These are phyloP conservation scores for Melanopsichium pennsylvanicum DNA, from an alignment of 1,284 basidiomycete species.

Conservation along the genomic window DNA sequence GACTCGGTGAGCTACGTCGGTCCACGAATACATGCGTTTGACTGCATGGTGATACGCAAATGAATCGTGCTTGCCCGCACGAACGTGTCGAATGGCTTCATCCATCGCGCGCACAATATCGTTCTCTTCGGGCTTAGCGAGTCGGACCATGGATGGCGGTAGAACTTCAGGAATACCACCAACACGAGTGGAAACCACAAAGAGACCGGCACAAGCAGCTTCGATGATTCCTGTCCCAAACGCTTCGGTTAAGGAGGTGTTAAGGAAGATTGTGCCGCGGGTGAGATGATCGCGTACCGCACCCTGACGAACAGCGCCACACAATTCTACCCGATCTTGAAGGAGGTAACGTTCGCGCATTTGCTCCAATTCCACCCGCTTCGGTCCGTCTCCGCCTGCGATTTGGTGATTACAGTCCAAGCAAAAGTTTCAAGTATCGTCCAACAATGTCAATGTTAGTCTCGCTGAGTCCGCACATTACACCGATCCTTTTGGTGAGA, in stretches of 20 bases:
- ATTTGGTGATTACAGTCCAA: too few relatives aligned
- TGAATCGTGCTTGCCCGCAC: conserved; percentile 78
- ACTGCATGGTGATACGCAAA: conserved; percentile 79
- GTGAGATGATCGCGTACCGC: conserved; percentile 84
- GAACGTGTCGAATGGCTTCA: conserved; percentile 77
- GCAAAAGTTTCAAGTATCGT: too few relatives aligned
- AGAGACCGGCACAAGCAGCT: conserved; percentile 91
- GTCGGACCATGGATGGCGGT: conserved; percentile 90
- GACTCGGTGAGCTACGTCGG: conserved; percentile 78
- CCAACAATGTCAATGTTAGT: too few relatives aligned
- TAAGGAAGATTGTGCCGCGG: conserved; percentile 88
- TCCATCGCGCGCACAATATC: conserved; percentile 84
- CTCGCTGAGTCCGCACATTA: too few relatives aligned
- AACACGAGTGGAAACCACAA: conserved; percentile 91
- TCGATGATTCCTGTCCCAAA: conserved; percentile 97
- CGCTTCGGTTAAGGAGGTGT: conserved; percentile 93
- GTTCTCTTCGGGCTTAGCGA: conserved; percentile 86
- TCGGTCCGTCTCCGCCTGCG: conserved; percentile 83
- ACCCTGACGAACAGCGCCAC: conserved; percentile 81
- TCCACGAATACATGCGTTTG: conserved; percentile 86
- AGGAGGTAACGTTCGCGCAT: conserved; percentile 90
- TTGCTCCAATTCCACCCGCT: conserved; percentile 91
- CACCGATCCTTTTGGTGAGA: neutral
- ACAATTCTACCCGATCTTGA: conserved; percentile 87
- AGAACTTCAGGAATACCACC: conserved; percentile 96